A percentile compares a stretch with the other conserved stretches of the same genome.
Evolutionary conservation across 129 eudicot genomes (phyloP).

Genomic region (Solidago caesia): DNA sequence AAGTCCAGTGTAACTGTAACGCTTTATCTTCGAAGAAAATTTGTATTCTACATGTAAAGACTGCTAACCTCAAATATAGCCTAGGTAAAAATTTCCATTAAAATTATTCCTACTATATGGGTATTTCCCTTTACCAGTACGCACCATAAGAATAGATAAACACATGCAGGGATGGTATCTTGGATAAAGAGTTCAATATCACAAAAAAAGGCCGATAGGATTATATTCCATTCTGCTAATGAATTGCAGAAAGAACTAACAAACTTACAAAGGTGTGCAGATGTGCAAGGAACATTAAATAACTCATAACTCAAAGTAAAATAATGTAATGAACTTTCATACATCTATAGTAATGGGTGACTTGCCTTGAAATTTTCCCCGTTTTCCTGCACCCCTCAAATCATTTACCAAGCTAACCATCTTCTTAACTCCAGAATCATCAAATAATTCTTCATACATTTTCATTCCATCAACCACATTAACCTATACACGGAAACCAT

Average conservation of each 20-base stretch:
- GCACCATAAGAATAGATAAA: conserved; percentile 13
- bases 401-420: conserved; percentile 54
- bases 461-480: conserved; percentile 32
- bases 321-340: background rate
- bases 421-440: conserved; percentile 60
- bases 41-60: too few species aligned
- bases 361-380: conserved; percentile 42
- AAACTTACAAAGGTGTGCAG: conserved; percentile 5
- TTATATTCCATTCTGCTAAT: conserved; percentile 17
- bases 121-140: background rate
- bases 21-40: too few species aligned
- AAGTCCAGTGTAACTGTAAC: too few species aligned
- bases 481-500: conserved; percentile 5
- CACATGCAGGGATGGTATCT: conserved; percentile 16
- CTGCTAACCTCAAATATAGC: too few species aligned
- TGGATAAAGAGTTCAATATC: conserved; percentile 14
- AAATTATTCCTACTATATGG: too few species aligned
- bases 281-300: background rate
- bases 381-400: conserved; percentile 65
- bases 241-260: conserved; percentile 17
- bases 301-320: conserved; percentile 2
- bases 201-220: conserved; percentile 3
- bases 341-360: background rate
- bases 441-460: conserved; percentile 56
- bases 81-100: too few species aligned